Evolutionary conservation across 192 early-diverging fungal genomes (phyloP).

Genomic region (Coemansia sp.): DNA sequence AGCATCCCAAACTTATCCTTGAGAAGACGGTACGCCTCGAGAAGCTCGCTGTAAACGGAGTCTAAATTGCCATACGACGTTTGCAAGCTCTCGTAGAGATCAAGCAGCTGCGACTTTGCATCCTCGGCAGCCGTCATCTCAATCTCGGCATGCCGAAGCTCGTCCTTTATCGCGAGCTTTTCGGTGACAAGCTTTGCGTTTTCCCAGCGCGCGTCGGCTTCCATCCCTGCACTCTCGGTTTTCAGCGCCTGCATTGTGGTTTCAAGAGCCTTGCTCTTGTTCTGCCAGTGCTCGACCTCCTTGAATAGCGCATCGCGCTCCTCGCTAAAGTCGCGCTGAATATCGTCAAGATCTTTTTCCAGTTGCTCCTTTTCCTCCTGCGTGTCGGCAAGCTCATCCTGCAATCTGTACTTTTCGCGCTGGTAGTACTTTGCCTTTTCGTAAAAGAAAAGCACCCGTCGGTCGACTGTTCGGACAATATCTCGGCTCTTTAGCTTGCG

Average conservation of each 20-base stretch:
- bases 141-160: conserved; percentile 47
- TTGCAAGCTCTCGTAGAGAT: conserved; percentile 41
- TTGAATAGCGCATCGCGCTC: conserved; percentile 42
- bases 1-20: conserved; percentile 35
- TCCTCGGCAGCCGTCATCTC: conserved; percentile 47
- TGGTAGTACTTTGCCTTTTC: conserved; percentile 58
- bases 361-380: conserved; percentile 42
- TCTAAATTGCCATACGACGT: conserved; percentile 34
- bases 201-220: conserved; percentile 48
- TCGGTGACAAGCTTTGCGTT: conserved; percentile 48
- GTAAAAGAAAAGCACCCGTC: conserved; percentile 51
- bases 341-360: conserved; percentile 52
- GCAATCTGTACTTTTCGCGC: conserved; percentile 49
- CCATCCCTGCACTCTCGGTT: conserved; percentile 28
- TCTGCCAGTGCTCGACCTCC: conserved; percentile 52
- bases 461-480: conserved; percentile 35
- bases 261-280: conserved; percentile 37
- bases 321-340: conserved; percentile 49
- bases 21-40: conserved; percentile 39
- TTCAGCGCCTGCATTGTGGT: conserved; percentile 22
- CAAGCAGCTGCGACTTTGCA: conserved; percentile 31
- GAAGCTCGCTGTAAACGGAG: conserved; percentile 36
- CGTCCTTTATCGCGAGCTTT: conserved; percentile 47
- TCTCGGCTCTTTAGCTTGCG: conserved; percentile 50
- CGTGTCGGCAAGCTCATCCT: conserved; percentile 38